Evolutionary conservation across 2,329 filamentous ascomycete genomes (phyloP).

Genomic region (Mycosphaerella sp.): DNA sequence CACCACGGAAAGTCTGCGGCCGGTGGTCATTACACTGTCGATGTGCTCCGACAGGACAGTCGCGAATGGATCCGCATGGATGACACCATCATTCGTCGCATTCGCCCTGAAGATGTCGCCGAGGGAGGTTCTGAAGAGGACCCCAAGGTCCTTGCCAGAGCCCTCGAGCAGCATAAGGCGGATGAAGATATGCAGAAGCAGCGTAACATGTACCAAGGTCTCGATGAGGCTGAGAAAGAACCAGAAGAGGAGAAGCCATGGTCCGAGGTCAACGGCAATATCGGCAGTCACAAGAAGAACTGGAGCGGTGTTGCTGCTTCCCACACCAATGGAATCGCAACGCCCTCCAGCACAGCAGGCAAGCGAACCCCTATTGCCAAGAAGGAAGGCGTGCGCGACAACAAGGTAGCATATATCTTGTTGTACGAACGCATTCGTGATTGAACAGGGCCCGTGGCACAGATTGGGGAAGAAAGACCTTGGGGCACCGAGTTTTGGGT

Average conservation of each 20-base stretch:
- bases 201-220: constrained; percentile 67
- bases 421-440: constrained; percentile 64
- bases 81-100: constrained; percentile 80
- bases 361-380: constrained; percentile 49
- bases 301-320: constrained; percentile 53
- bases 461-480: background rate
- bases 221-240: constrained; percentile 59
- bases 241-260: constrained; percentile 62
- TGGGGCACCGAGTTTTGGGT: background rate
- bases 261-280: constrained; percentile 72
- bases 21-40: constrained; percentile 96
- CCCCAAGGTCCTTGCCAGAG: constrained; percentile 59
- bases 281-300: constrained; percentile 42
- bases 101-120: constrained; percentile 82
- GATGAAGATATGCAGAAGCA: constrained; percentile 37
- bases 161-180: constrained; percentile 62
- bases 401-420: constrained; percentile 93
- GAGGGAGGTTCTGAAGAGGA: constrained; percentile 78
- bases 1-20: constrained; percentile 97
- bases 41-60: constrained; percentile 89
- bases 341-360: constrained; percentile 44
- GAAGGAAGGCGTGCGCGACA: constrained; percentile 62
- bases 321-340: constrained; percentile 52
- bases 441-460: background rate
- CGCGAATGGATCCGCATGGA: constrained; percentile 94